phyloP scores from a whole-genome alignment of 176 grass and related monocot genomes.

The Olyra latifolia region DNA sequence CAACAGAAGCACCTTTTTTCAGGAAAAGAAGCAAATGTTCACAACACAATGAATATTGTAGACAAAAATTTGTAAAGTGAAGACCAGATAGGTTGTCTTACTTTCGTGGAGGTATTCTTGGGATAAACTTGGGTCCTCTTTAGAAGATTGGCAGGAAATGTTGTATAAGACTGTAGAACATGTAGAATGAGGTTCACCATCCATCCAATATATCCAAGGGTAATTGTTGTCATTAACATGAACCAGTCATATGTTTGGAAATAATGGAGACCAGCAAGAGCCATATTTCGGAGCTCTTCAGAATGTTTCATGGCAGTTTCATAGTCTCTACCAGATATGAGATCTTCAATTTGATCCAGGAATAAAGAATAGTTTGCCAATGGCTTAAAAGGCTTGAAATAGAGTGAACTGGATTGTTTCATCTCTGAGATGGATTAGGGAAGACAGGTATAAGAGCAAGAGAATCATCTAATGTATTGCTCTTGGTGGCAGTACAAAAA shows the following conservation, averaged over 20 bases:
- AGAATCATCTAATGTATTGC: slow-evolving; percentile 7
- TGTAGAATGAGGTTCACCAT: slow-evolving; percentile 87
- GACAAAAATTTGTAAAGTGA: slow-evolving; percentile 25
- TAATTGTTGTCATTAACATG: slow-evolving; percentile 93
- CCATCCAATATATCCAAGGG: slow-evolving; percentile 97
- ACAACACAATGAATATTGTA: slow-evolving; percentile 1
- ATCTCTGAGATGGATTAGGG: slow-evolving; percentile 63
- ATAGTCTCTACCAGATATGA: slow-evolving; percentile 71
- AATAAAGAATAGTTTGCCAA: slow-evolving; percentile 62
- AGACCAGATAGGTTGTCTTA: slow-evolving; percentile 39
- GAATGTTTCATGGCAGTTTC: slow-evolving; percentile 65
- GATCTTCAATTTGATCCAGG: slow-evolving; percentile 76
- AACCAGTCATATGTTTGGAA: slow-evolving; percentile 99
- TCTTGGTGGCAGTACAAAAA: not conserved
- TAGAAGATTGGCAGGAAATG: slow-evolving; percentile 41
- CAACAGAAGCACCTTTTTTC: not conserved
- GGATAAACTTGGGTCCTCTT: slow-evolving; percentile 59
- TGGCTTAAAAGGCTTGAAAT: slow-evolving; percentile 89
- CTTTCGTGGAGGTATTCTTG: slow-evolving; percentile 52
- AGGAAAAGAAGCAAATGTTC: not conserved
- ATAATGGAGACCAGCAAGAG: slow-evolving; percentile 93
- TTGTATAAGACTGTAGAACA: slow-evolving; percentile 85
- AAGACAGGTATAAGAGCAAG: slow-evolving; percentile 34
- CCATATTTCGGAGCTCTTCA: slow-evolving; percentile 73
- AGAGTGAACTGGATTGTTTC: slow-evolving; percentile 77